phyloP scores from a whole-genome alignment of 176 grass and related monocot species.

The Thalia dealbata region DNA sequence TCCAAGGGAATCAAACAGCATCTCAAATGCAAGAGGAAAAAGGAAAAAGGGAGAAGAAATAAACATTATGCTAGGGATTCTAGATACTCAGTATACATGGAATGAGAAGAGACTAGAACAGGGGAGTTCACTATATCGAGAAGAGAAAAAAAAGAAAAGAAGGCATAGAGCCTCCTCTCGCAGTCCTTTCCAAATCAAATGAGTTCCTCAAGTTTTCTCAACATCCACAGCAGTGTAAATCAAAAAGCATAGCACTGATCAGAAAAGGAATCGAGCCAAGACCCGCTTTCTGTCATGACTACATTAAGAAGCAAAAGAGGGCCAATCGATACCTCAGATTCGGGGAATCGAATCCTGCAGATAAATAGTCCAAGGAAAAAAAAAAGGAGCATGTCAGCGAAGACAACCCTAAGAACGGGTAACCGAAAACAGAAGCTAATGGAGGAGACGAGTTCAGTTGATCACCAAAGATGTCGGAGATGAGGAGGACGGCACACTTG shows the following conservation, averaged over 20 bases:
- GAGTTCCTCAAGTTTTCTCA: too few species aligned
- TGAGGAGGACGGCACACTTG: conserved; percentile 54
- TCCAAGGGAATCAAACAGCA: too few species aligned
- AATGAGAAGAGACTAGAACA: too few species aligned
- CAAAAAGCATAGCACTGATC: not conserved
- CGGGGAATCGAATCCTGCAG: conserved; percentile 47
- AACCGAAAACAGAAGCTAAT: not conserved
- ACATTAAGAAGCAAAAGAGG: conserved; percentile 4
- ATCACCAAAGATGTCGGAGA: conserved; percentile 68
- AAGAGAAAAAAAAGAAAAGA: not conserved
- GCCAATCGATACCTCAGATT: conserved; percentile 39
- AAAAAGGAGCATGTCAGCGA: not conserved
- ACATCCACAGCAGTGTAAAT: too few species aligned
- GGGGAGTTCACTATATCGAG: not conserved
- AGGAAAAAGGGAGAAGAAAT: too few species aligned
- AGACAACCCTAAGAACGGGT: not conserved
- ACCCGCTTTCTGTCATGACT: too few species aligned
- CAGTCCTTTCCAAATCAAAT: too few species aligned
- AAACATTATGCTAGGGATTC: too few species aligned
- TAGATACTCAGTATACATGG: not conserved
- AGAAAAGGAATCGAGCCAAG: too few species aligned
- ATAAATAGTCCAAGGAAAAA: too few species aligned
- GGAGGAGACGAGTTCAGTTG: not conserved
- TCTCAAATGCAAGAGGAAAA: too few species aligned
- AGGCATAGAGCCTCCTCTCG: too few species aligned